Conservation (phyloP, 768 basidiomycete genomes). For the Termitomyces sp. region DNA sequence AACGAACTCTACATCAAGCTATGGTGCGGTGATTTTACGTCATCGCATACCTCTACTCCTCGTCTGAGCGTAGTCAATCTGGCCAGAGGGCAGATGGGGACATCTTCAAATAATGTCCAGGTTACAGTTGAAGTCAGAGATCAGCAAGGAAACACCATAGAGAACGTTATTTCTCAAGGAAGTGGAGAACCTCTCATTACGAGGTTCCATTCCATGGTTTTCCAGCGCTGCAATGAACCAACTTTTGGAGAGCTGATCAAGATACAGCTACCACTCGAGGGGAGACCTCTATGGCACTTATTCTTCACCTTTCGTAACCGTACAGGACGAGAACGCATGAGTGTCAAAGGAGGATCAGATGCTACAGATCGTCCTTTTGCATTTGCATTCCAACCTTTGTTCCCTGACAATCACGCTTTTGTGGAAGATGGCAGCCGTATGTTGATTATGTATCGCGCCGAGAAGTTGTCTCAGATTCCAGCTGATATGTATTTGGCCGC, state of each 20-base stretch:
- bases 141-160: conserved; percentile 62
- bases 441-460: conserved; percentile 80
- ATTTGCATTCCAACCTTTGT: conserved; percentile 88
- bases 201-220: conserved; percentile 88
- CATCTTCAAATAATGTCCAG: conserved; percentile 70
- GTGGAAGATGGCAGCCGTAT: conserved; percentile 88
- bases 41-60: conserved; percentile 43
- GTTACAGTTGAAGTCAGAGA: conserved; percentile 87
- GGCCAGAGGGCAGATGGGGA: conserved; percentile 53
- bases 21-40: conserved; percentile 87
- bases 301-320: conserved; percentile 93
- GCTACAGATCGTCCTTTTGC: conserved; percentile 76
- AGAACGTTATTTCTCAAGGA: conserved; percentile 75
- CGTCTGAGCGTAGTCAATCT: conserved; percentile 62
- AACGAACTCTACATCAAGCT: conserved; percentile 97
- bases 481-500: conserved; percentile 71
- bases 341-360: conserved; percentile 34
- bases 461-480: conserved; percentile 58
- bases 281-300: conserved; percentile 78
- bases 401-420: conserved; percentile 71
- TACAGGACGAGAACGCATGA: conserved; percentile 43
- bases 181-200: conserved; percentile 80
- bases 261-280: conserved; percentile 65
- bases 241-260: conserved; percentile 95
- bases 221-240: conserved; percentile 82